These are phyloP conservation scores for Musa itinerans DNA, from an alignment of 176 grass and related monocot species.

Conservation along the genomic window DNA sequence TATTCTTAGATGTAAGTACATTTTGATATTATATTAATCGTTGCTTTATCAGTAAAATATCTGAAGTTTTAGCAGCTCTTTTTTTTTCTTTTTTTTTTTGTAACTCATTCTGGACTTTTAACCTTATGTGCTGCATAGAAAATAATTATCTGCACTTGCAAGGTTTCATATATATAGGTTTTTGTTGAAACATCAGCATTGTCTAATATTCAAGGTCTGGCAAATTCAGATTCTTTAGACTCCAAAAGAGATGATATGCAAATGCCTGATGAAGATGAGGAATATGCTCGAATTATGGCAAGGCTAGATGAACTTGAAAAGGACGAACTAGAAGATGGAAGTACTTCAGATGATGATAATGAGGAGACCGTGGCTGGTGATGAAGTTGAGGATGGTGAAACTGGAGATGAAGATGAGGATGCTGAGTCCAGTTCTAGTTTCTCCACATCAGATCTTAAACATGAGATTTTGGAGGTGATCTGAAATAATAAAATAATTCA, in stretches of 20 bases:
- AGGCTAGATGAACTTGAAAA: conserved; percentile 69
- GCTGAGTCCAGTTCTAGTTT: background rate
- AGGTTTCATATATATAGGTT: background rate
- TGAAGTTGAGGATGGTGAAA: conserved; percentile 30
- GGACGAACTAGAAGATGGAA: conserved; percentile 61
- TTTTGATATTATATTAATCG: no score
- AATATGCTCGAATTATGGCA: conserved; percentile 61
- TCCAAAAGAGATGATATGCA: conserved; percentile 27
- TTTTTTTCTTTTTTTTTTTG: no score
- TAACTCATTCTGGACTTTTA: background rate
- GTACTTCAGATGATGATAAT: conserved; percentile 28
- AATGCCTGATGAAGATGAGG: conserved; percentile 36
- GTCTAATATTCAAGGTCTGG: conserved; percentile 14
- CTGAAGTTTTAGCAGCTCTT: no score
- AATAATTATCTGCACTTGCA: background rate
- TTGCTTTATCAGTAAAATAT: no score
- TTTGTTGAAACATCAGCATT: background rate
- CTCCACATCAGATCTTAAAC: background rate
- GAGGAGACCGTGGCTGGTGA: conserved; percentile 12
- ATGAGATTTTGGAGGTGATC: conserved; percentile 5
- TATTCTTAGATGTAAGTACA: no score
- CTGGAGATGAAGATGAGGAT: conserved; percentile 23
- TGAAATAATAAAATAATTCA: background rate
- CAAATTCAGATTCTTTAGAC: conserved; percentile 31
- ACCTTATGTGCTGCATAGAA: background rate